These are phyloP conservation scores for Pavlovales sp. DNA, from an alignment of 208 protist genomes.

Conservation along the genomic window DNA sequence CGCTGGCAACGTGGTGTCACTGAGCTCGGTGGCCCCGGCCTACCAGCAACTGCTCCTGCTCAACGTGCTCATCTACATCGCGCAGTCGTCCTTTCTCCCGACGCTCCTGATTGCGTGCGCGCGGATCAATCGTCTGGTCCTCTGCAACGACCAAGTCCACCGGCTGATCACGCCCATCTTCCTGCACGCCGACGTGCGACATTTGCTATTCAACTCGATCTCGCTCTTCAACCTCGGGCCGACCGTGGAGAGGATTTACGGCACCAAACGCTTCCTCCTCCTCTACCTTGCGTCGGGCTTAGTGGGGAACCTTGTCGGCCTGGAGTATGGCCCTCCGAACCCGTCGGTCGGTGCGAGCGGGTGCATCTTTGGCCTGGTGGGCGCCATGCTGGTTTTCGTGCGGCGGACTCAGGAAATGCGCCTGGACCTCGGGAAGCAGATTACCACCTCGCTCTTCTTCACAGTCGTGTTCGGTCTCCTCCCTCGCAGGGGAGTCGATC, in stretches of 20 bases:
- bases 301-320: background rate
- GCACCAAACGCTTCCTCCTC: background rate
- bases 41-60: too few relatives aligned
- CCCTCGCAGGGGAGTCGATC: conserved; percentile 15
- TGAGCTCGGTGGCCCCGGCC: too few relatives aligned
- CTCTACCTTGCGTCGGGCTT: conserved; percentile 5
- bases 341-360: conserved; percentile 13
- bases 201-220: conserved; percentile 4
- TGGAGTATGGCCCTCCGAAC: background rate
- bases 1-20: too few relatives aligned
- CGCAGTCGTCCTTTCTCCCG: too few relatives aligned
- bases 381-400: background rate
- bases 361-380: conserved; percentile 17
- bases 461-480: background rate
- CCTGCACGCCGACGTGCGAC: conserved; percentile 7
- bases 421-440: background rate
- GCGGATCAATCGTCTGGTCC: background rate
- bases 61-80: too few relatives aligned
- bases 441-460: background rate
- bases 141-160: background rate
- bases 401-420: background rate
- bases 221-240: conserved; percentile 9
- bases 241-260: background rate
- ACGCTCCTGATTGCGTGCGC: background rate
- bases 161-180: conserved; percentile 33